Conservation (phyloP, 2,329 filamentous ascomycete species). For the Coniochaeta sp. region DNA sequence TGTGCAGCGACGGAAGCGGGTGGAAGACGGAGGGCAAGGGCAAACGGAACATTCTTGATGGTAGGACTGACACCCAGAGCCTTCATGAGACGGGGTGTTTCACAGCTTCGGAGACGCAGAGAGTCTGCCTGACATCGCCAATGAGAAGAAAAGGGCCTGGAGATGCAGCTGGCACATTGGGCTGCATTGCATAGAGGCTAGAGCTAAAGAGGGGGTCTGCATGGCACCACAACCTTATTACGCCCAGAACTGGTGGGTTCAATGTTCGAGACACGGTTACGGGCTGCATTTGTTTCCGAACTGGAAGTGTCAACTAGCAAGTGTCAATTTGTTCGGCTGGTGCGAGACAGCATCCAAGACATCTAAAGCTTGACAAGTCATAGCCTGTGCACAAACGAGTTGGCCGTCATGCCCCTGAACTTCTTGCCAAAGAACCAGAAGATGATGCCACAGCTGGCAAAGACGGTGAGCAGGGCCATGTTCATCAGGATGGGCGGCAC, state of each 20-base stretch:
- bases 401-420: slow-evolving; percentile 25
- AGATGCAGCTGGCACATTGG: not conserved
- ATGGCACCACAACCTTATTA: not conserved
- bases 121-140: not conserved
- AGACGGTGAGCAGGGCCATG: slow-evolving; percentile 18
- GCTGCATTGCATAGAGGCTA: not conserved
- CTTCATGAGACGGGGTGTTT: not conserved
- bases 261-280: not conserved
- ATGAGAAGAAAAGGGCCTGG: not conserved
- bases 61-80: not conserved
- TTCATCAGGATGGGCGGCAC: slow-evolving; percentile 16
- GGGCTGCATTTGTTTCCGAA: too few relatives aligned
- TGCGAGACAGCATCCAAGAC: too few relatives aligned
- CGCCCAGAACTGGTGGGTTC: not conserved
- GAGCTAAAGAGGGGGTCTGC: not conserved
- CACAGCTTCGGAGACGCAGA: not conserved
- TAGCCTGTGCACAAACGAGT: slow-evolving; percentile 15
- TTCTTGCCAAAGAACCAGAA: slow-evolving; percentile 22
- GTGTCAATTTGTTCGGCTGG: too few relatives aligned
- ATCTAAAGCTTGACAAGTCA: not conserved
- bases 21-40: not conserved
- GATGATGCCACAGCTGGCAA: slow-evolving; percentile 12
- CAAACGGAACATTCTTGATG: not conserved
- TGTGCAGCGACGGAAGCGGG: not conserved
- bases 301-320: too few relatives aligned